Evolutionary conservation across 1,284 basidiomycete genomes (phyloP).

Genomic region (Leccinum subspadiceum): DNA sequence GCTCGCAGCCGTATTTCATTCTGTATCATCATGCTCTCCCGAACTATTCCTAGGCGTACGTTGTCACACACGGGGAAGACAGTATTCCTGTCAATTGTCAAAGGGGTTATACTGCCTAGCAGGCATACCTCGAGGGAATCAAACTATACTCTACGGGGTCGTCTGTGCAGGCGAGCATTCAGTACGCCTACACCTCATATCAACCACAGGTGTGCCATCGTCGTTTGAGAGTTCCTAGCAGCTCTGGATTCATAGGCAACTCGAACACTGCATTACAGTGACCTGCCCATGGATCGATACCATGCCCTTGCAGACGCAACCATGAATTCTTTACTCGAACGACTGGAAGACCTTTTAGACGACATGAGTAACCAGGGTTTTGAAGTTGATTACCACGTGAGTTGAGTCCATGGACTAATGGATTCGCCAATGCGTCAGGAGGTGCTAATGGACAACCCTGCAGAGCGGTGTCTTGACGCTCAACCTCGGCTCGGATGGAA

Average conservation of each 20-base stretch:
- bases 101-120: neutral
- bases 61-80: conserved; percentile 3
- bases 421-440: neutral
- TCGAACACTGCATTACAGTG: conserved; percentile 36
- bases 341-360: conserved; percentile 79
- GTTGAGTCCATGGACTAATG: conserved; percentile 34
- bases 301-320: conserved; percentile 76
- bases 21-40: conserved; percentile 18
- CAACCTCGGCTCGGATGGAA: conserved; percentile 78
- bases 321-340: conserved; percentile 82
- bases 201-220: conserved; percentile 41
- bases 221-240: neutral
- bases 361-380: conserved; percentile 52
- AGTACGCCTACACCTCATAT: conserved; percentile 49
- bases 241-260: neutral
- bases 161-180: conserved; percentile 32
- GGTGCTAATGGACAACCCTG: conserved; percentile 14
- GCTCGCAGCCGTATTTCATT: too few species aligned
- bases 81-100: conserved; percentile 7
- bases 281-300: conserved; percentile 69
- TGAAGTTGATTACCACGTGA: conserved; percentile 93
- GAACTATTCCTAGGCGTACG: conserved; percentile 18
- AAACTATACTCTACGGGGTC: conserved; percentile 1
- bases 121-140: conserved; percentile 1
- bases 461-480: conserved; percentile 92